Percentiles rank a stretch among this genome's conserved stretches.
These are phyloP conservation scores for Leccinum barrowsii DNA, from an alignment of 768 basidiomycete species.

Conservation along the genomic window DNA sequence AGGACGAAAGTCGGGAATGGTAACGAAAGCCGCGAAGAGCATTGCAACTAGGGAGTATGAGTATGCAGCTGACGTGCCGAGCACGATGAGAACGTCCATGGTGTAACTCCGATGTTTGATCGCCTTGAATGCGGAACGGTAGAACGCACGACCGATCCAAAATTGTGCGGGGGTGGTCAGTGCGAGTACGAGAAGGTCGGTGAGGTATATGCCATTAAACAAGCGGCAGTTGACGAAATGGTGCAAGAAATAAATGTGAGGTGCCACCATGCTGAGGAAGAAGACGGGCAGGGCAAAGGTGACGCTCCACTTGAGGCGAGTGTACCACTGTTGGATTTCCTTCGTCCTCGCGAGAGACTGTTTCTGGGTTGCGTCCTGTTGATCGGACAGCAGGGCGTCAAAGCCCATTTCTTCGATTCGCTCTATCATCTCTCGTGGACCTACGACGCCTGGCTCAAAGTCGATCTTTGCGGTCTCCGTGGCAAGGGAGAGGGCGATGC, in stretches of 20 bases:
- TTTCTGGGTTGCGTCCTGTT: constrained; percentile 78
- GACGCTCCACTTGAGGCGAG: constrained; percentile 69
- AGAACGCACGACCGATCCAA: constrained; percentile 86
- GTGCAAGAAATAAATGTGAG: constrained; percentile 58
- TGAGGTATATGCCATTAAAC: constrained; percentile 70
- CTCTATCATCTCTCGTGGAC: constrained; percentile 86
- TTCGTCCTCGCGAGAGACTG: constrained; percentile 83
- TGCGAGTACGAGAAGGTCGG: constrained; percentile 69
- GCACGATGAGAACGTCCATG: constrained; percentile 96
- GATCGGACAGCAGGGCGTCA: constrained; percentile 80
- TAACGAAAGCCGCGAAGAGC: constrained; percentile 59
- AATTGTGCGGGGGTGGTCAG: constrained; percentile 92
- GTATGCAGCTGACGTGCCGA: constrained; percentile 94
- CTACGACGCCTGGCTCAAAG: constrained; percentile 70
- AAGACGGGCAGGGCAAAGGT: constrained; percentile 92
- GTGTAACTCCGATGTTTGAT: constrained; percentile 87
- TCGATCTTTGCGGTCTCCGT: constrained; percentile 72
- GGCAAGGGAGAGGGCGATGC: constrained; percentile 69
- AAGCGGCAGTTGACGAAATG: constrained; percentile 49
- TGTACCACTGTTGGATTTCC: constrained; percentile 89
- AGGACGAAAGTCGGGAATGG: constrained; percentile 68
- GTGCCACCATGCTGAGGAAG: constrained; percentile 82
- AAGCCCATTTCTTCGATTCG: constrained; percentile 86
- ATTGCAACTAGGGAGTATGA: constrained; percentile 79
- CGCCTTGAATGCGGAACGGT: constrained; percentile 86